These are phyloP conservation scores for Trametopsis cervina DNA, from an alignment of 768 basidiomycete species.

Conservation along the genomic window DNA sequence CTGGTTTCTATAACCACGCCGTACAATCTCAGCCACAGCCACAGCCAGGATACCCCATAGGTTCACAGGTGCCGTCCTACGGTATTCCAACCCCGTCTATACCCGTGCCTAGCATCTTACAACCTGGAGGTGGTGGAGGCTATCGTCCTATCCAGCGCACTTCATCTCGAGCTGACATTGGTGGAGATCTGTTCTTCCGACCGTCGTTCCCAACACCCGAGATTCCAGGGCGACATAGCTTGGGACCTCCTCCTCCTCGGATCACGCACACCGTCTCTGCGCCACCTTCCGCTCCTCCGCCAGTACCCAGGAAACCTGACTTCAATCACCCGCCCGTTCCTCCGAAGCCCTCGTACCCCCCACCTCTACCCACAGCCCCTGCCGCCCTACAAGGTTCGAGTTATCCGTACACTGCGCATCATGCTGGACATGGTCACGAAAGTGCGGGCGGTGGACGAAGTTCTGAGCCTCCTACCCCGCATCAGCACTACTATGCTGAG, in stretches of 20 bases:
- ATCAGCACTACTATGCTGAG: too few species aligned
- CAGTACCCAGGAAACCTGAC: slow-evolving; percentile 18
- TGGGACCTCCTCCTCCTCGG: slow-evolving; percentile 3
- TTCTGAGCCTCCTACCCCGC: background rate
- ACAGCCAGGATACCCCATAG: background rate
- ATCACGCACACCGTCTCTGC: slow-evolving; percentile 11
- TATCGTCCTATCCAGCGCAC: background rate
- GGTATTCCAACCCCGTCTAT: slow-evolving; percentile 2
- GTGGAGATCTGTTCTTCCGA: slow-evolving; percentile 6
- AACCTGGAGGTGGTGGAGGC: slow-evolving; percentile 6
- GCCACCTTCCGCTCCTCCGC: slow-evolving; percentile 12
- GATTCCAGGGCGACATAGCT: background rate
- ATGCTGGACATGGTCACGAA: background rate
- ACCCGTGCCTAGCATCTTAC: slow-evolving; percentile 3
- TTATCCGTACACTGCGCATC: background rate
- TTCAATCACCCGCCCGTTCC: slow-evolving; percentile 18
- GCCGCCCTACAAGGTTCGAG: slow-evolving; percentile 35
- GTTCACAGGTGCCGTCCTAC: background rate
- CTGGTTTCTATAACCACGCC: slow-evolving; percentile 12
- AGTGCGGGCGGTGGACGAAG: too few species aligned
- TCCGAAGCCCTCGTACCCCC: slow-evolving; percentile 14
- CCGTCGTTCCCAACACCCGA: slow-evolving; percentile 11
- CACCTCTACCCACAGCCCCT: slow-evolving; percentile 15
- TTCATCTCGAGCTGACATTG: slow-evolving; percentile 10
- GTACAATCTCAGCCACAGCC: slow-evolving; percentile 1